Conservation (phyloP, 2,329 filamentous ascomycete species). For the Dryadomyces sulphureus region DNA sequence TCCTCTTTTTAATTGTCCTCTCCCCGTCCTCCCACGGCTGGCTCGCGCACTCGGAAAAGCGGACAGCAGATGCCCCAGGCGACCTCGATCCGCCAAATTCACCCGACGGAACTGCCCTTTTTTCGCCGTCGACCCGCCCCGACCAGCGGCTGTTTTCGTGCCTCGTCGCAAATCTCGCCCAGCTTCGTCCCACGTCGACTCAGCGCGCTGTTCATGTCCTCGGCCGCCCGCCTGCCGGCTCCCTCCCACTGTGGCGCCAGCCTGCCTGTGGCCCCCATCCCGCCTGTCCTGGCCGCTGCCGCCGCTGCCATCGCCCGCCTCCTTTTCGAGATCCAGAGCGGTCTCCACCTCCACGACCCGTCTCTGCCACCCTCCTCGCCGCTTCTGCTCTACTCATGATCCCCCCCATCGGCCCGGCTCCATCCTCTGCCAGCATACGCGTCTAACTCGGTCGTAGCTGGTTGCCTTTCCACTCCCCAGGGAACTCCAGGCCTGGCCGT, state of each 20-base stretch:
- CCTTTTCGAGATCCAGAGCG: no score
- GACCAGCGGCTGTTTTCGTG: background rate
- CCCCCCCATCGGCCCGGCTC: background rate
- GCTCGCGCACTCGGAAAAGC: background rate
- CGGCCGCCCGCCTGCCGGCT: background rate
- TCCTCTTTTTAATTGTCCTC: background rate
- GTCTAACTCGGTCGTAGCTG: no score
- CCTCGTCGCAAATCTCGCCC: background rate
- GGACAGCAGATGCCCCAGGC: background rate
- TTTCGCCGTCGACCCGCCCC: background rate
- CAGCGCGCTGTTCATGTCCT: background rate
- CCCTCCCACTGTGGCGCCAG: background rate
- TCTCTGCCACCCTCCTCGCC: no score
- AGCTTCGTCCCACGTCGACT: background rate
- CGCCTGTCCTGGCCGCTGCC: background rate
- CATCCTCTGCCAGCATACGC: background rate
- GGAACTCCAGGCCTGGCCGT: conserved; percentile 9
- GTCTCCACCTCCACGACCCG: no score
- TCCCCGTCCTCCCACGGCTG: background rate
- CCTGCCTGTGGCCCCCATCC: background rate
- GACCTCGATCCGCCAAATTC: background rate
- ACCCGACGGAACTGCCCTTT: background rate
- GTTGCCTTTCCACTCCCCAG: background rate
- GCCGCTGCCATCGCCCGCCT: no score
- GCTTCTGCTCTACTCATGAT: conserved; percentile 2